These are phyloP conservation scores for Acanthochlamys bracteata DNA, from an alignment of 106 monocot species.

Conservation along the genomic window DNA sequence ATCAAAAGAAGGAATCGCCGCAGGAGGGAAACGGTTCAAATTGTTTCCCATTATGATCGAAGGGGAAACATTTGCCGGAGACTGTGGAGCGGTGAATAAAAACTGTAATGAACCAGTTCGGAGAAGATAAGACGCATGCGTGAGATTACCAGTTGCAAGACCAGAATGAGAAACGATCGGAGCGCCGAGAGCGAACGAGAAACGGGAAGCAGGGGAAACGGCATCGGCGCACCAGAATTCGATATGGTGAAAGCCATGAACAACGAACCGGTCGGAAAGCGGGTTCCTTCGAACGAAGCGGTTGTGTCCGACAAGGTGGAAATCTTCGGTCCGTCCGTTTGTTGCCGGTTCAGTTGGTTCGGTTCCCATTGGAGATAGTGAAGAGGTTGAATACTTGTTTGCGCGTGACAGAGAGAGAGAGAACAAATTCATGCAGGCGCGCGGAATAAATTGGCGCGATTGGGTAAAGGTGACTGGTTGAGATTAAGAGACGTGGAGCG, in stretches of 20 bases:
- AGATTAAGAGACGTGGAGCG: too few species aligned
- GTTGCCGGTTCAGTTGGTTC: too few species aligned
- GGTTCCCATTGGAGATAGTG: too few species aligned
- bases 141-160: constrained; percentile 70
- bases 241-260: constrained; percentile 81
- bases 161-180: constrained; percentile 51
- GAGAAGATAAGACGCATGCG: constrained; percentile 74
- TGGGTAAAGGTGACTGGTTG: too few species aligned
- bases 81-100: constrained; percentile 66
- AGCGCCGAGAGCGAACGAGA: constrained; percentile 84
- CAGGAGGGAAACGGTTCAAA: neutral
- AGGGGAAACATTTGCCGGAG: constrained; percentile 11
- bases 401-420: neutral
- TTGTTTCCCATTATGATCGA: neutral
- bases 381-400: too few species aligned
- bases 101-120: constrained; percentile 47
- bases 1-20: constrained; percentile 68
- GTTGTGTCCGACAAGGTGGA: constrained; percentile 57
- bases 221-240: constrained; percentile 93
- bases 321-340: constrained; percentile 8
- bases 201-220: constrained; percentile 54
- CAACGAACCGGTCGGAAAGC: constrained; percentile 49
- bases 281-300: constrained; percentile 72
- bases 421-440: too few species aligned
- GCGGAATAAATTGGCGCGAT: too few species aligned